Conservation (phyloP, 768 basidiomycete species). For the Boletus edulis region DNA sequence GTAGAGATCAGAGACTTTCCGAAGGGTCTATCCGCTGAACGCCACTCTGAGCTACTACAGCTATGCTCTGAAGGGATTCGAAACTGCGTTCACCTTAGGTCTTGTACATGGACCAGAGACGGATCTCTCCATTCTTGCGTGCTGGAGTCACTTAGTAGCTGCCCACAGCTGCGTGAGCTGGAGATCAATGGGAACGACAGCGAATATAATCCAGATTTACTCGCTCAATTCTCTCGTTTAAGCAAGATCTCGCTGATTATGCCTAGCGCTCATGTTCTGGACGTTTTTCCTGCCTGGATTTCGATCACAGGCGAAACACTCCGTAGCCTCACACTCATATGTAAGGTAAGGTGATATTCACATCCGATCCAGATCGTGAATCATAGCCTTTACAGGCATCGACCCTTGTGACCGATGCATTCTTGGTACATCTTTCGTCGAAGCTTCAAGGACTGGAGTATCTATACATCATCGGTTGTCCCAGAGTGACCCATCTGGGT, state of each 20-base stretch:
- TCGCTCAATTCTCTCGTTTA: slow-evolving; percentile 51
- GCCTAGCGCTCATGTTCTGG: slow-evolving; percentile 59
- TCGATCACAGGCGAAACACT: slow-evolving; percentile 43
- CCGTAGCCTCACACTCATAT: slow-evolving; percentile 60
- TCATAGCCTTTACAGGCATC: slow-evolving; percentile 44
- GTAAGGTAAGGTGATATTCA: slow-evolving; percentile 48
- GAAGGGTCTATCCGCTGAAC: slow-evolving; percentile 38
- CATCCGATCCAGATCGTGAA: not conserved
- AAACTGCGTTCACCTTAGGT: slow-evolving; percentile 59
- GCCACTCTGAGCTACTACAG: slow-evolving; percentile 35
- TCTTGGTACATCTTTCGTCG: slow-evolving; percentile 50
- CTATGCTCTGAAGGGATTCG: slow-evolving; percentile 48
- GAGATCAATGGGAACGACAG: slow-evolving; percentile 71
- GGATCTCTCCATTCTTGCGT: slow-evolving; percentile 64
- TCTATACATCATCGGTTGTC: slow-evolving; percentile 64
- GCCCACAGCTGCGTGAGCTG: slow-evolving; percentile 47
- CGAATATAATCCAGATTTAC: slow-evolving; percentile 44
- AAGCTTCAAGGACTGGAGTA: slow-evolving; percentile 50
- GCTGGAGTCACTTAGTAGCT: slow-evolving; percentile 48
- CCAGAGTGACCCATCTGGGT: slow-evolving; percentile 62
- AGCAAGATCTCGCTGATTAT: slow-evolving; percentile 67
- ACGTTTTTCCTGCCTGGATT: slow-evolving; percentile 52
- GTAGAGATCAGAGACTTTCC: slow-evolving; percentile 77
- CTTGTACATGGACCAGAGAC: slow-evolving; percentile 80
- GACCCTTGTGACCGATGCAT: slow-evolving; percentile 52